Evolutionary conservation across 371 early-diverging fungal genomes (phyloP), one percentile per base, ranked within the genome.

Genomic region (Circinella minor): DNA sequence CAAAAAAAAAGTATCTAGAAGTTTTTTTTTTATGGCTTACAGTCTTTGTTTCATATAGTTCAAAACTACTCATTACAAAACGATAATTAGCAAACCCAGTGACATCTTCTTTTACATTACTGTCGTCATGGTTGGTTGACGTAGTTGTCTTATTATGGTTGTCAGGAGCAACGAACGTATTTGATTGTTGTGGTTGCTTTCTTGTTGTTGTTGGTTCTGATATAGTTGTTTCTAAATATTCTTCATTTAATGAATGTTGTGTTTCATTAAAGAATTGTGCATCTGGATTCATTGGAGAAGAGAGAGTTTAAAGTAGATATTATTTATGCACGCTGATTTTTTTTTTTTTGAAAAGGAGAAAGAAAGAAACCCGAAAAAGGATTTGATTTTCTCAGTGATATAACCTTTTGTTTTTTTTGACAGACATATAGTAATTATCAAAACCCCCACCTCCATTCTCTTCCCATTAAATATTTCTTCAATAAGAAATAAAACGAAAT

Each of bases 31-130:
- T 27, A 27, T 27, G 27, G 14, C 83, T 71, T 81, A 92, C 92
- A 38, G 93, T 89, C 73, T 90, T 90, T 37, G 95, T 95, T 73
- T 95, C 95, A 69, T 95, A 95, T 11, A 95, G 79, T n/a, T 89
- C 87, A 76, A 93, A 92, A 43, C 80, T 79, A 61, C 84, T 88
- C 68, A 91, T 80, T 14, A 84, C 79, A 34, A 86, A 81, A 14
- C 81, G 81, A 46, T 73, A 71, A 61, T 74, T 74, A 0, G 81
- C 65, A 63, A 72, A 78, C 0, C 74, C 71, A 1, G 73, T 20
- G 51, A 69, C 70, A 15, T 77, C 73, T 61, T 79, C 71, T 17
- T 65, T 57, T 27, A 38, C 48, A 37, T 49, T 38, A n/a, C 15
- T 15, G 15, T 51, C 51, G 14, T 54, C 67, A 46, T 39, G 13